Base-by-base conservation (phyloP, 192 early-diverging fungal genomes). In the Dissophora globulifera region DNA sequence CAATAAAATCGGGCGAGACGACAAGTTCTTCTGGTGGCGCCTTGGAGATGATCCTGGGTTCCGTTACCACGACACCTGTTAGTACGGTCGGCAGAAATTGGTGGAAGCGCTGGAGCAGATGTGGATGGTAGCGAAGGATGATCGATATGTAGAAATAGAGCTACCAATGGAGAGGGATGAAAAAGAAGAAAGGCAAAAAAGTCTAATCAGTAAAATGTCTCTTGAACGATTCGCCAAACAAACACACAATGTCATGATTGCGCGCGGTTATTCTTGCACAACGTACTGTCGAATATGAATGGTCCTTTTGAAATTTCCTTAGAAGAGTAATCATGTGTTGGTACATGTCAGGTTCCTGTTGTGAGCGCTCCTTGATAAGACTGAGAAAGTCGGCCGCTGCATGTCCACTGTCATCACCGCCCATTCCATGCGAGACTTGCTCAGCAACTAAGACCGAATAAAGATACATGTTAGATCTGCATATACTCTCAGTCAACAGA, bases 21-120 rank as follows among this genome's bases (percentile, higher is more conserved):
- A 76, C 72, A 16, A 76, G 40, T 22, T 76, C 72, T 67, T 76
- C 64, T 62, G 72, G 72, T 15, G 63, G 72, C n/a, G 72, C 72
- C 52, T 76, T 66, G 15, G 72, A 76, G n/a, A 76, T 76, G 33
- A 76, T 3, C 9, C 52, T 27, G 0, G 72, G 72, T 38, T 76
- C 72, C 8, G 29, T 56, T 29, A 76, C 58, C 31, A 67, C 72
- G 3, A 62, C 50, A 23, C 47, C 72, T 4, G 49, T 32, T 2
- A 50, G 35, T 9, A 67, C 72, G 1, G 58, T 30, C 3, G 72
- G 72, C 57, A 76, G 42, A 33, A 76, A 76, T 2, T 67, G 66
- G 46, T 67, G 72, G 40, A 76, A 76, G 1, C 72, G 56, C 25
- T 76, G 72, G 20, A 76, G 38, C 38, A 76, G 29, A 33, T 76